Percentiles rank a stretch among this genome's conserved stretches.
Evolutionary conservation across 345 rosid species (phyloP).

Genomic region (Gossypium stocksii): DNA sequence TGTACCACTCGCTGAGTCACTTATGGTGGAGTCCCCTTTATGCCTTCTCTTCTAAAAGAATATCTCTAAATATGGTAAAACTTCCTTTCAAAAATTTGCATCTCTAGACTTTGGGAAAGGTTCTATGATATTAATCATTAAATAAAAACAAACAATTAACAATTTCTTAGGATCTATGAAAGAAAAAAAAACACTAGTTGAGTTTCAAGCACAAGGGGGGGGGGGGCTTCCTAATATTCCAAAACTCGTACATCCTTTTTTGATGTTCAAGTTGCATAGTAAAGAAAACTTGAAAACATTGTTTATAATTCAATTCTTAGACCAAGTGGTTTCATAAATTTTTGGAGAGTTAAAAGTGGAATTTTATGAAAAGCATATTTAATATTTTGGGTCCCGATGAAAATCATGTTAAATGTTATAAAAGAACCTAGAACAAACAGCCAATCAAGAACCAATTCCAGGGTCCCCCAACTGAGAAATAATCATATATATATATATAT

Average conservation of each 20-base stretch:
- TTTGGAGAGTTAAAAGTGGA: too few relatives aligned
- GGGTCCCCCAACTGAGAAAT: constrained; percentile 19
- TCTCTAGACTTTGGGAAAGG: constrained; percentile 7
- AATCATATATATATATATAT: not conserved
- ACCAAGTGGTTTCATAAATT: too few relatives aligned
- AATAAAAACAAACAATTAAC: constrained; percentile 5
- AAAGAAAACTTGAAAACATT: not conserved
- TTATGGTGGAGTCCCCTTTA: constrained; percentile 19
- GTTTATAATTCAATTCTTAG: not conserved
- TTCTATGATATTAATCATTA: not conserved
- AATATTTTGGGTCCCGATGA: not conserved
- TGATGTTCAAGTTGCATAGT: too few relatives aligned
- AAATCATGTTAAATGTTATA: not conserved
- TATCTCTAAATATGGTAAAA: not conserved
- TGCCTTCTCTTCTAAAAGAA: not conserved
- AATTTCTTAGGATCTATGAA: not conserved
- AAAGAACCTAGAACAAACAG: not conserved
- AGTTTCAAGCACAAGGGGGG: not conserved
- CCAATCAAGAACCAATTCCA: constrained; percentile 33
- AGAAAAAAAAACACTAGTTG: constrained; percentile 8
- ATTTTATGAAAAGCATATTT: too few relatives aligned
- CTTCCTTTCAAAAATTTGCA: not conserved
- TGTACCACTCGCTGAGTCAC: not conserved
- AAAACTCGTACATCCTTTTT: too few relatives aligned
- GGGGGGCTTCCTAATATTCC: not conserved